Conservation (phyloP, 306 rosid species). For the Vigna hirtella region DNA sequence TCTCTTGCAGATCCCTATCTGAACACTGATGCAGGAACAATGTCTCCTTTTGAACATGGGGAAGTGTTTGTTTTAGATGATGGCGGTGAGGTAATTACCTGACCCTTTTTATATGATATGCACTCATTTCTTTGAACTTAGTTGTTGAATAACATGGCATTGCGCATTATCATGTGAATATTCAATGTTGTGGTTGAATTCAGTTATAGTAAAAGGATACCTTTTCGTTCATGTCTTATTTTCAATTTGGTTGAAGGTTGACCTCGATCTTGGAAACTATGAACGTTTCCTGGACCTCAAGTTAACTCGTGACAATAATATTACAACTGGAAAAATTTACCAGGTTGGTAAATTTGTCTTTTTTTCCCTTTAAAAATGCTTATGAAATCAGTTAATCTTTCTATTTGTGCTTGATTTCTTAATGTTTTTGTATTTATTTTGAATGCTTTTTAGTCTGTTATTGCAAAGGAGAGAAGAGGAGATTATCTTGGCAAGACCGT, state of each 20-base stretch:
- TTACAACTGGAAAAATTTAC: constrained; percentile 80
- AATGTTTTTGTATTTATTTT: constrained; percentile 24
- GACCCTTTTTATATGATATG: constrained; percentile 6
- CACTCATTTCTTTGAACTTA: constrained; percentile 12
- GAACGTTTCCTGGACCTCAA: constrained; percentile 77
- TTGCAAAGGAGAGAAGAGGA: constrained; percentile 78
- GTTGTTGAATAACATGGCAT: background rate
- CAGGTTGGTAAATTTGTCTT: constrained; percentile 53
- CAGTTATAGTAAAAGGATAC: constrained; percentile 12
- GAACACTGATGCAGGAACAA: constrained; percentile 87
- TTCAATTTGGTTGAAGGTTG: constrained; percentile 63
- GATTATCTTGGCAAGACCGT: constrained; percentile 79
- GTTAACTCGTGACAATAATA: constrained; percentile 69
- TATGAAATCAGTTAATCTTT: background rate
- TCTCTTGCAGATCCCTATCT: constrained; percentile 74
- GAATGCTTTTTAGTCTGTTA: constrained; percentile 61
- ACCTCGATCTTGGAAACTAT: constrained; percentile 90
- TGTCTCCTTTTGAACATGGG: constrained; percentile 93
- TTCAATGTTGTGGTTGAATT: constrained; percentile 23
- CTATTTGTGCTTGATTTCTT: constrained; percentile 15
- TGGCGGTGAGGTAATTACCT: constrained; percentile 76
- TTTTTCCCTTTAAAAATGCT: background rate
- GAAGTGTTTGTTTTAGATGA: constrained; percentile 89
- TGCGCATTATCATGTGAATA: background rate
- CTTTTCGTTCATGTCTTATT: constrained; percentile 21